A percentile compares a stretch with the other conserved stretches of the same genome.
These are phyloP conservation scores for Oryza officinalis DNA, from an alignment of 176 grass and related monocot species.

Conservation along the genomic window DNA sequence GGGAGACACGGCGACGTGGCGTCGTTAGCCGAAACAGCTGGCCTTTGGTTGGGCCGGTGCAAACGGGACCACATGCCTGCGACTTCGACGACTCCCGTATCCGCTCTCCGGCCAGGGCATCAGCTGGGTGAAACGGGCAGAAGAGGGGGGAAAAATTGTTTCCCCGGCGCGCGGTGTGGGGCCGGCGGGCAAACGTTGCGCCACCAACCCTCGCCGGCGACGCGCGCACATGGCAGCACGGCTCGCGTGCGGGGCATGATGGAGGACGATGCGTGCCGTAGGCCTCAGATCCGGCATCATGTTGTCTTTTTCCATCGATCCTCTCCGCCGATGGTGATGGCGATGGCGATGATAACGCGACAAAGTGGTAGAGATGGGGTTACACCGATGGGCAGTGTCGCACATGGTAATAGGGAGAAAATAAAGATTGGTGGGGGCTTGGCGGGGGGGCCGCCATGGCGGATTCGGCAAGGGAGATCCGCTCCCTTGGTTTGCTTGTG, in stretches of 20 bases:
- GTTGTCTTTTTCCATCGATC: background rate
- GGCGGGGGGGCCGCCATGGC: background rate
- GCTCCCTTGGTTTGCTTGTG: background rate
- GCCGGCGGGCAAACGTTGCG: background rate
- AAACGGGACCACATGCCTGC: background rate
- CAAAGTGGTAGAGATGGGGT: conserved; percentile 16
- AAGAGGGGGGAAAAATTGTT: background rate
- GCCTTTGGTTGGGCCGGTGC: background rate
- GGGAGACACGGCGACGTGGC: conserved; percentile 42
- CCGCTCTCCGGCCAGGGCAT: background rate
- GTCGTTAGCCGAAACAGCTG: conserved; percentile 32
- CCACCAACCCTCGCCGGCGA: background rate
- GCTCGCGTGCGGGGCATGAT: conserved; percentile 19
- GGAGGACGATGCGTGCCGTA: conserved; percentile 10
- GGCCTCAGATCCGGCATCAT: conserved; percentile 7
- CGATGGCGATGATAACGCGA: conserved; percentile 23
- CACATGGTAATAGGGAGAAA: conserved; percentile 18
- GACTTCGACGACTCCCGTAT: background rate
- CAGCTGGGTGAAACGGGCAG: conserved; percentile 2
- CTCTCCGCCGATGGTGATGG: background rate
- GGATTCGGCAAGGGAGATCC: conserved; percentile 19
- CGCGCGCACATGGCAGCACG: conserved; percentile 26
- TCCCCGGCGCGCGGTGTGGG: background rate
- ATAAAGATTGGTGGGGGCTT: background rate
- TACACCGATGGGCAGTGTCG: background rate